phyloP scores from a whole-genome alignment of 2,329 filamentous ascomycete genomes.

The Penicillium crustosum region DNA sequence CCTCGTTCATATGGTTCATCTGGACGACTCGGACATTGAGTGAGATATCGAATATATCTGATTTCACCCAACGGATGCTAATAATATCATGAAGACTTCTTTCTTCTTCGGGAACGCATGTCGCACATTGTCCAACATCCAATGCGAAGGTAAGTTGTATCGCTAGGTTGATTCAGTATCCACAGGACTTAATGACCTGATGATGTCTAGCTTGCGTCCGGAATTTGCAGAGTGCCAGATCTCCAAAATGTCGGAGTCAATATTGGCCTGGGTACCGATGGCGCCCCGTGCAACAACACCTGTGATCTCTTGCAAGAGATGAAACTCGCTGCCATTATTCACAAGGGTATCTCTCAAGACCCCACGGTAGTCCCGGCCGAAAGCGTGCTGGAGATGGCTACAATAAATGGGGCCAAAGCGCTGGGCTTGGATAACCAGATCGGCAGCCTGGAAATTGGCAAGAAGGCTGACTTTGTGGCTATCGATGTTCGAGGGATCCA shows the following conservation, averaged over 20 bases:
- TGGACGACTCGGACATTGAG: no score
- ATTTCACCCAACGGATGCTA: no score
- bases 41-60: no score
- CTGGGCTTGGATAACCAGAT: slow-evolving; percentile 42
- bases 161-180: no score
- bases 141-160: no score
- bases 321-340: slow-evolving; percentile 53
- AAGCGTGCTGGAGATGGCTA: slow-evolving; percentile 50
- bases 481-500: slow-evolving; percentile 34
- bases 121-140: no score
- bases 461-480: slow-evolving; percentile 26
- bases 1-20: no score
- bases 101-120: no score
- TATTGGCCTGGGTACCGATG: slow-evolving; percentile 53
- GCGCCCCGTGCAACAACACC: slow-evolving; percentile 54
- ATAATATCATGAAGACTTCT: no score
- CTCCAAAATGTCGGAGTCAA: slow-evolving; percentile 48
- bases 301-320: slow-evolving; percentile 56
- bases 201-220: slow-evolving; percentile 44
- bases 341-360: slow-evolving; percentile 47
- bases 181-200: not conserved
- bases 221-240: slow-evolving; percentile 50
- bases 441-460: slow-evolving; percentile 38
- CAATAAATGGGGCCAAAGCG: slow-evolving; percentile 50
- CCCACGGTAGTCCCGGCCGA: slow-evolving; percentile 47